Percentiles rank a stretch among this genome's conserved stretches.
These are phyloP conservation scores for Chrysanthemum seticuspe DNA, from an alignment of 129 eudicot genomes.

Conservation along the genomic window DNA sequence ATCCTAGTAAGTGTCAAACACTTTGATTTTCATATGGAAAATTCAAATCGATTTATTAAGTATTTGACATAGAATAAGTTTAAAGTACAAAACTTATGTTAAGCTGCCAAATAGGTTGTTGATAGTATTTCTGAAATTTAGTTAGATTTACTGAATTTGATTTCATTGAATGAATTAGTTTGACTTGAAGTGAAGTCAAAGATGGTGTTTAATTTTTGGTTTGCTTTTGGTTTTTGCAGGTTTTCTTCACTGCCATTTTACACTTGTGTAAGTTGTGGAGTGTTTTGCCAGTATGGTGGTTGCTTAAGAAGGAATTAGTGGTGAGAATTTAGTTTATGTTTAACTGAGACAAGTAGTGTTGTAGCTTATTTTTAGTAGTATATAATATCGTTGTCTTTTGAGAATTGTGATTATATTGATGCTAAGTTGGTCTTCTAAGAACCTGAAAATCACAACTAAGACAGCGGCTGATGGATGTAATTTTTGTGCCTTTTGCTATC, in stretches of 20 bases:
- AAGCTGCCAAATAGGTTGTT: background rate
- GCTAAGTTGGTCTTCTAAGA: background rate
- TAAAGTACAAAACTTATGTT: background rate
- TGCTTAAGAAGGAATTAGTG: conserved; percentile 7
- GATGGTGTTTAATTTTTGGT: background rate
- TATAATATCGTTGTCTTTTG: background rate
- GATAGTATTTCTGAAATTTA: background rate
- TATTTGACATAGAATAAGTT: background rate
- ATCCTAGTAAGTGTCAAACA: conserved; percentile 70
- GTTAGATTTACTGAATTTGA: background rate
- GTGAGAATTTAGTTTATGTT: background rate
- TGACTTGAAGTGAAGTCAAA: conserved; percentile 26
- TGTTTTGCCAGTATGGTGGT: background rate
- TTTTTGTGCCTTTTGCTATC: background rate
- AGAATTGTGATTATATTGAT: conserved; percentile 25
- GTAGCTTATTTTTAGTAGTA: conserved; percentile 6
- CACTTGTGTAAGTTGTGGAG: conserved; percentile 22
- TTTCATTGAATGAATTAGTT: background rate
- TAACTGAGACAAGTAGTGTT: background rate
- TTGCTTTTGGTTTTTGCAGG: conserved; percentile 44
- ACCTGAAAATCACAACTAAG: background rate
- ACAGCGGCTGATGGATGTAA: background rate
- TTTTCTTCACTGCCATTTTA: conserved; percentile 56
- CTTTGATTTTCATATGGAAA: background rate
- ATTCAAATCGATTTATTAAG: background rate